phyloP scores from a whole-genome alignment of 768 basidiomycete genomes.

The Filobasidium wieringae region DNA sequence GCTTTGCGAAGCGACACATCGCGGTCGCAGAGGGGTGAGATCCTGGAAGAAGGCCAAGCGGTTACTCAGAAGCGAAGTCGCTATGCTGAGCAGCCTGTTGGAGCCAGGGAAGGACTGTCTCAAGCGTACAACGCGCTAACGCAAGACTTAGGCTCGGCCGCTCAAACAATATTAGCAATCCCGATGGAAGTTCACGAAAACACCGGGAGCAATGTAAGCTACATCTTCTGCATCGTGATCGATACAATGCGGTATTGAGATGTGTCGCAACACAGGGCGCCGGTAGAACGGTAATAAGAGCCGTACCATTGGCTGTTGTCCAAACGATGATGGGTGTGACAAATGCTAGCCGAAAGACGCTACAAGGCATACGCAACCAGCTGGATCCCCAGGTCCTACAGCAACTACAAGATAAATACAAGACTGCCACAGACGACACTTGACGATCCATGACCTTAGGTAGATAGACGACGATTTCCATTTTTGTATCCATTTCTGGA shows the following conservation, averaged over 20 bases:
- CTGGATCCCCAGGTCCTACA: slow-evolving; percentile 71
- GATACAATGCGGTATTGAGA: too few species aligned
- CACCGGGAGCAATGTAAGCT: slow-evolving; percentile 71
- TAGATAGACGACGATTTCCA: background rate
- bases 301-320: slow-evolving; percentile 91
- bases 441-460: background rate
- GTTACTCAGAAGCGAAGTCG: slow-evolving; percentile 45
- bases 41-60: background rate
- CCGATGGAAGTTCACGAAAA: slow-evolving; percentile 99
- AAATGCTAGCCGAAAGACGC: slow-evolving; percentile 89
- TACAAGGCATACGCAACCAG: slow-evolving; percentile 84
- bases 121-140: slow-evolving; percentile 81
- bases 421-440: slow-evolving; percentile 33
- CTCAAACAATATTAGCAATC: slow-evolving; percentile 94
- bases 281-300: slow-evolving; percentile 84
- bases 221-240: background rate
- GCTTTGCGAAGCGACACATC: slow-evolving; percentile 55
- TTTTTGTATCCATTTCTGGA: too few species aligned
- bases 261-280: slow-evolving; percentile 52
- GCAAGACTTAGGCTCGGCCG: slow-evolving; percentile 79
- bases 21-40: too few species aligned
- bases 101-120: slow-evolving; percentile 74
- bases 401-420: slow-evolving; percentile 90
- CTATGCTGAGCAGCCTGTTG: slow-evolving; percentile 81
- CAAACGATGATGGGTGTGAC: slow-evolving; percentile 97